Evolutionary conservation across 805 yeast genomes (phyloP), one percentile per base, ranked within the genome.

Genomic region (Blastobotrys americana): DNA sequence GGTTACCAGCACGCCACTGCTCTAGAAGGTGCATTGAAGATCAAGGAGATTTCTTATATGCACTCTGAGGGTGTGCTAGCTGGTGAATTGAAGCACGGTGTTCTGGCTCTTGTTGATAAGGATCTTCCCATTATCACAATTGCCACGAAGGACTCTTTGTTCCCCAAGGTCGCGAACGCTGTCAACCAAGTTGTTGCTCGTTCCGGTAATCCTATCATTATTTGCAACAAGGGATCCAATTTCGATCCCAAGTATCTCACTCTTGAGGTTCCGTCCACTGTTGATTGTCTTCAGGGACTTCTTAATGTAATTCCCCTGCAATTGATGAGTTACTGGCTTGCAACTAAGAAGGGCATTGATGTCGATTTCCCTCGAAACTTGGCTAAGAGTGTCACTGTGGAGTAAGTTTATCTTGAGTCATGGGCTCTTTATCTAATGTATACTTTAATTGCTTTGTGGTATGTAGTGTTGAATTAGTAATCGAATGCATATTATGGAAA

Each of bases 51-150:
- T 51, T 90, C 97, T 2, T 93, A 93, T 67, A 93, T 93, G 87
- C 99, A 93, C 66, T 87, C 97, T 17, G 99, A 93, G 71, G 99
- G 98, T 72, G 96, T 93, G 43, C 79, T 93, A 54, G 98, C 99
- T 18, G 99, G 98, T 66, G 99, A 93, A 70, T 79, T 93, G 69
- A 93, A 93, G 68, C 99, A 93, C 64, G 99, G 99, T 69, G 96
- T 87, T 25, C 77, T 93, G 59, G 99, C 99, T 5, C 75, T 93
- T 48, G 97, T 93, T 48, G 99, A 93, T 68, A 95, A 84, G 56
- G 74, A 82, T 51, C 72, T 93, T 62, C 99, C 99, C 49, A 86
- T 93, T 55, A 83, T 93, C 66, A 95, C 95, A 3, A 80, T 93
- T 64, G 97, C 97, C 43, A 90, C 99, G 4, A 79, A 94, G 62